Base-by-base conservation (phyloP, 2,329 filamentous ascomycete genomes). In the Pseudocercospora crystallina region DNA sequence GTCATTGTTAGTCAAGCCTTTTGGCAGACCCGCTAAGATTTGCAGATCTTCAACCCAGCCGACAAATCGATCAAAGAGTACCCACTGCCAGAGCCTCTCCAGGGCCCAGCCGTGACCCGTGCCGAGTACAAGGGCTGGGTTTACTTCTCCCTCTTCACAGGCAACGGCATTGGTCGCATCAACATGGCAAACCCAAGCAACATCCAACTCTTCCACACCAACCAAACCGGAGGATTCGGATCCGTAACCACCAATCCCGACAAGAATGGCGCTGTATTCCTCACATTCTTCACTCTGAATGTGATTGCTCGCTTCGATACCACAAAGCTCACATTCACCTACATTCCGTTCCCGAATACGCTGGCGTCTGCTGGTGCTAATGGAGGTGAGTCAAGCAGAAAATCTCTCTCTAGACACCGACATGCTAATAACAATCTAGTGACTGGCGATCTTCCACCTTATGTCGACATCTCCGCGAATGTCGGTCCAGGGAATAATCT, bases 121-220 rank as follows among this genome's bases (percentile, higher is more conserved):
- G 58, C 58, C 9, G 58, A 61, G 34, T 46, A 49, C 10, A 39
- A 57, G 29, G 58, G 58, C 2, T 59, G 51, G 37, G 51, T 61
- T 30, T 61, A 61, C 56, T 61, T 61, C 35, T 48, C 56, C 20
- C 47, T 57, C 2, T 59, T 59, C 30, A 44, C 51, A 15, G 58
- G 58, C 8, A 59, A 61, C 40, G 55, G 56, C 34, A 47, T 59
- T 13, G 56, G 58, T 8, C 47, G 58, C 15, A 61, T 62, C 35
- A 52, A 56, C 40, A 51, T 58, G 44, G 20, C 36, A 52, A 33
- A 58, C 51, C 10, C 43, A 56, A 17, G 43, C 20, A 26, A 53
- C 34, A 55, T 61, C 17, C 51, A 61, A 17, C 39, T 59, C 17
- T 58, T 52, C 43, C 54, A 50, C n/a, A 58, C 55, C 2, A 47